These are phyloP conservation scores for Rhizopus arrhizus DNA, from an alignment of 371 early-diverging fungal genomes.

Conservation along the genomic window DNA sequence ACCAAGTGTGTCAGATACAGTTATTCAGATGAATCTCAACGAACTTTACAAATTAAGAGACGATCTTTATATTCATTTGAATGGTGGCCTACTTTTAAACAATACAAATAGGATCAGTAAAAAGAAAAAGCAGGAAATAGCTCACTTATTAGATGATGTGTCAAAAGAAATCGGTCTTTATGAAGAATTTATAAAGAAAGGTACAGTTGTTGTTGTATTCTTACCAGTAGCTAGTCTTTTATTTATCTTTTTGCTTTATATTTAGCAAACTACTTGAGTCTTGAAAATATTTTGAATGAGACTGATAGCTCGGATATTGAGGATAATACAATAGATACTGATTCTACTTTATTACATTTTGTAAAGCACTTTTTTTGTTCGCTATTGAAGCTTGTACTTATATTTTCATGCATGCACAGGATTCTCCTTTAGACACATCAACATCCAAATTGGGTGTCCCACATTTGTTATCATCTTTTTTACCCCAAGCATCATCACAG, in stretches of 20 bases:
- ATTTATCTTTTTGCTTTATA: conserved; percentile 1
- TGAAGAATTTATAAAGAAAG: conserved; percentile 76
- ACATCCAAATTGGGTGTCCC: conserved; percentile 27
- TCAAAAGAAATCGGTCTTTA: conserved; percentile 70
- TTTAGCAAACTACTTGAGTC: conserved; percentile 50
- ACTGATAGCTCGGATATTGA: conserved; percentile 50
- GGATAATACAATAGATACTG: conserved; percentile 33
- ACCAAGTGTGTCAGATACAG: conserved; percentile 60
- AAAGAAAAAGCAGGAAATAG: conserved; percentile 51
- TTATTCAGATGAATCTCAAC: conserved; percentile 61
- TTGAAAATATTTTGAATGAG: conserved; percentile 60
- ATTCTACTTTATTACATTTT: conserved; percentile 42
- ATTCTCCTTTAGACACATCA: conserved; percentile 48
- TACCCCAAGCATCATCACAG: conserved; percentile 15
- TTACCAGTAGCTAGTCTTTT: not conserved
- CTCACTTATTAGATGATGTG: conserved; percentile 66
- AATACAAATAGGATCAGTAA: conserved; percentile 35
- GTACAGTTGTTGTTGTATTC: conserved; percentile 34
- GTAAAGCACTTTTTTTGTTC: conserved; percentile 25
- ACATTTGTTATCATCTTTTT: conserved; percentile 23
- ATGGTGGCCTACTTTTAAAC: conserved; percentile 54
- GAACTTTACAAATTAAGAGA: conserved; percentile 62
- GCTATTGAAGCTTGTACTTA: not conserved
- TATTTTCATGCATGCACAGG: conserved; percentile 19
- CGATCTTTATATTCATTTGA: conserved; percentile 62